Evolutionary conservation across 352 stramenopile genomes (phyloP).

Genomic region (Phytophthora multivora): DNA sequence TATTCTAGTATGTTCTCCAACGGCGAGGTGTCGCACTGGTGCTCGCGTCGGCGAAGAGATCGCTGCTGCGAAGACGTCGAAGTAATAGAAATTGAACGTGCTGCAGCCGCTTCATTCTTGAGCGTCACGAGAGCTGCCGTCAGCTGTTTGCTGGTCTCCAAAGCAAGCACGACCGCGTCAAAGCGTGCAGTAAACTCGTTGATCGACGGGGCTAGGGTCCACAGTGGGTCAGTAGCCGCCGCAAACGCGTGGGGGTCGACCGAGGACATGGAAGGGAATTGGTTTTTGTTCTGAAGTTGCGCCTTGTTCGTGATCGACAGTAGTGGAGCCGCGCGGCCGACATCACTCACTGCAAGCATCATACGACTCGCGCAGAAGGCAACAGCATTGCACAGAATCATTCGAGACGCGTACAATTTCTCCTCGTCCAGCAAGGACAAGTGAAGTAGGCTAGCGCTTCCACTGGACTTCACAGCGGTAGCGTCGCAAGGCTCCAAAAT

Average conservation of each 20-base stretch:
- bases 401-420: constrained; percentile 79
- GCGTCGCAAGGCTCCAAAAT: constrained; percentile 50
- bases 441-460: constrained; percentile 47
- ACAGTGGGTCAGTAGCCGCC: constrained; percentile 64
- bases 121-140: constrained; percentile 32
- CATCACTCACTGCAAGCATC: constrained; percentile 60
- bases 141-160: constrained; percentile 58
- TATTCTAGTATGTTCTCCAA: constrained; percentile 73
- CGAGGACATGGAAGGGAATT: constrained; percentile 57
- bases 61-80: constrained; percentile 27
- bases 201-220: constrained; percentile 60
- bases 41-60: constrained; percentile 35
- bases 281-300: constrained; percentile 28
- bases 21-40: constrained; percentile 46
- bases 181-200: constrained; percentile 67
- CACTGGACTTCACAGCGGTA: constrained; percentile 29
- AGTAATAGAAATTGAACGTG: constrained; percentile 19
- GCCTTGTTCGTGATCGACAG: constrained; percentile 52
- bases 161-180: constrained; percentile 46
- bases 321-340: constrained; percentile 47
- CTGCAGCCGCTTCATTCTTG: constrained; percentile 24
- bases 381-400: constrained; percentile 80
- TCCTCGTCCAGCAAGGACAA: constrained; percentile 77
- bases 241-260: constrained; percentile 61
- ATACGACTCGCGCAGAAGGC: constrained; percentile 80